Evolutionary conservation across 495 filamentous ascomycete genomes (phyloP).

Genomic region (Cryomyces antarcticus): DNA sequence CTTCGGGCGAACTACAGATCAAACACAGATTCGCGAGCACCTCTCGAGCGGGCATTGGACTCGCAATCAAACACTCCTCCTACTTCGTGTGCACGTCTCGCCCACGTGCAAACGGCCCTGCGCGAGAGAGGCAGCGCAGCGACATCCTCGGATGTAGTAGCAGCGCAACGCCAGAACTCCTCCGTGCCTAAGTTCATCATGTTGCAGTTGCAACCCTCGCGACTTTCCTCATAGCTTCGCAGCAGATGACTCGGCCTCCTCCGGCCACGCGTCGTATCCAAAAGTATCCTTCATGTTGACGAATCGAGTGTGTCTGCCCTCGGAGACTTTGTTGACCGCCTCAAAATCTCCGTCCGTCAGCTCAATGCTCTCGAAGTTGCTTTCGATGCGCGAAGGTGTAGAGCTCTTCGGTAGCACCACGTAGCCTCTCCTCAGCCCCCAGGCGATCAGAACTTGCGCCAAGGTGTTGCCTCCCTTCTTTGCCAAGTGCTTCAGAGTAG

Average conservation of each 20-base stretch:
- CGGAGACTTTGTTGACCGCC: slow-evolving; percentile 37
- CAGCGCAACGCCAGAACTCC: too few species aligned
- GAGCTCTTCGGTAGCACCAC: slow-evolving; percentile 22
- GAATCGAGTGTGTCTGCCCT: slow-evolving; percentile 43
- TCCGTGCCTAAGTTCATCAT: too few species aligned
- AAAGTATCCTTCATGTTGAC: slow-evolving; percentile 67
- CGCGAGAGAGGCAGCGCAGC: too few species aligned
- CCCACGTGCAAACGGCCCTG: too few species aligned
- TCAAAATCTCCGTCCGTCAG: slow-evolving; percentile 32
- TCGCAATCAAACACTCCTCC: too few species aligned
- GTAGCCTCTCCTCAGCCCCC: slow-evolving; percentile 22
- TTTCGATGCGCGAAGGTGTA: slow-evolving; percentile 16
- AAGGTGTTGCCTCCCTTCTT: slow-evolving; percentile 16
- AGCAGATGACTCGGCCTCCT: background rate
- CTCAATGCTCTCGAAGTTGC: slow-evolving; percentile 13
- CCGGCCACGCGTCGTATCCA: slow-evolving; percentile 23
- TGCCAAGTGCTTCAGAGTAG: slow-evolving; percentile 16
- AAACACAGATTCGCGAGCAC: too few species aligned
- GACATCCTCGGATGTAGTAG: too few species aligned
- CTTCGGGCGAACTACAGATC: too few species aligned
- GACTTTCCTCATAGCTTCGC: too few species aligned
- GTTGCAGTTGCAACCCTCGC: too few species aligned
- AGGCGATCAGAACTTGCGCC: slow-evolving; percentile 21
- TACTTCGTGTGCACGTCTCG: too few species aligned
- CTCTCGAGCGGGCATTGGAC: too few species aligned